Evolutionary conservation across 192 early-diverging fungal species (phyloP).

Genomic region (Podila clonocystis): DNA sequence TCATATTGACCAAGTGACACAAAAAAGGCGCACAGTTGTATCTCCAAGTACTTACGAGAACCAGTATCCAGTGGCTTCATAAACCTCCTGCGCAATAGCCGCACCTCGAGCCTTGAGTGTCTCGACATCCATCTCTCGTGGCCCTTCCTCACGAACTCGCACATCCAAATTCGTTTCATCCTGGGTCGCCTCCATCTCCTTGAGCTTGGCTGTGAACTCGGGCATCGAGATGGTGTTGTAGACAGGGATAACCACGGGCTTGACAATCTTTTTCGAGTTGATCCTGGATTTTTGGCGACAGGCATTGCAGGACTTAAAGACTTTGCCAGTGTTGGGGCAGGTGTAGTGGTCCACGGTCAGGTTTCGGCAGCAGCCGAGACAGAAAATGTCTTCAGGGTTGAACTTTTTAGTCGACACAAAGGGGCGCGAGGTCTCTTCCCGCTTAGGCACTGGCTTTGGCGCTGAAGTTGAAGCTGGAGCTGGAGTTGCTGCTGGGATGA

Average conservation of each 20-base stretch:
- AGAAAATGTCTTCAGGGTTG: conserved; percentile 48
- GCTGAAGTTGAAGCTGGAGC: not conserved
- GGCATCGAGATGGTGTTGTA: conserved; percentile 40
- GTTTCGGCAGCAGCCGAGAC: conserved; percentile 46
- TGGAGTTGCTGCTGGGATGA: not conserved
- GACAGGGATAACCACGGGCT: conserved; percentile 29
- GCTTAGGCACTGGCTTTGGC: not conserved
- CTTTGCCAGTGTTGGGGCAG: conserved; percentile 25
- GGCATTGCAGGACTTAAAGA: conserved; percentile 51
- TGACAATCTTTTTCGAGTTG: conserved; percentile 44
- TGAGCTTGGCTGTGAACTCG: conserved; percentile 34
- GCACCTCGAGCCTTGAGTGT: conserved; percentile 36
- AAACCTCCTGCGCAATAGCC: conserved; percentile 35
- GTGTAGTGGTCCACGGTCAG: conserved; percentile 43
- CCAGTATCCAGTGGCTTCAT: conserved; percentile 52
- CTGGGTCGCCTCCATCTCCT: conserved; percentile 27
- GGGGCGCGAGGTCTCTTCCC: not conserved
- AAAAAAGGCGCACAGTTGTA: not conserved
- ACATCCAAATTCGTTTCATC: conserved; percentile 43
- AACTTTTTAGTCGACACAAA: conserved; percentile 40
- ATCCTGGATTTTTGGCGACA: conserved; percentile 48
- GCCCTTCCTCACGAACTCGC: conserved; percentile 28
- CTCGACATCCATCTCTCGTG: conserved; percentile 47
- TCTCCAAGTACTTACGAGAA: conserved; percentile 34
- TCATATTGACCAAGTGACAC: not conserved